Base-by-base conservation (phyloP, 2,329 filamentous ascomycete species). In the Simplicillium aogashimaense region DNA sequence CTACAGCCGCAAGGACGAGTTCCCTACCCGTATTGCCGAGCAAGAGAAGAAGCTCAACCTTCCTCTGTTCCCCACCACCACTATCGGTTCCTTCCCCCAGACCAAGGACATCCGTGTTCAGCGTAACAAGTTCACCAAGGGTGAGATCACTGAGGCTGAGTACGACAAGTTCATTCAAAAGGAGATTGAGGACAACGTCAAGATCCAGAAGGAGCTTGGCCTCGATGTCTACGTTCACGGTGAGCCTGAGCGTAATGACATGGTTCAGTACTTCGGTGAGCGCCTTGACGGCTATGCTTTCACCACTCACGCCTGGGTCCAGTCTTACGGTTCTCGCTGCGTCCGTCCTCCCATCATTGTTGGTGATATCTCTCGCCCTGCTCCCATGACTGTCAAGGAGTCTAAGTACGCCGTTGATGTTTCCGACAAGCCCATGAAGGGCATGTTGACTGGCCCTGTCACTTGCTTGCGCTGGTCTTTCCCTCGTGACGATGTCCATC, bases 231-330 rank as follows among this genome's bases (percentile, higher is more conserved):
- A 85, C 63, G 92, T 98, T 50, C 92, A 98, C 75, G 92, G 92
- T 63, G 92, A 98, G 78, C 92, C 92, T 45, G 92, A 98, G 81
- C 88, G 92, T 67, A 98, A 98, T 74, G 92, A 98, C 81, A 98
- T 98, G 92, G 92, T 98, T 40, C 92, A 98, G 72, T 98, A 95
- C 82, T 98, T 98, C 57, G 92, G 92, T 69, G 92, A 98, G 80
- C 85, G 87, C 59, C 78, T 98, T 48, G 80, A 94, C 58, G 92
- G 92, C 59, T 98, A 97, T 66, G 84, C 88, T 63, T 98, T 98
- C 80, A 98, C 92, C 64, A 97, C 90, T 65, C 86, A 95, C 72
- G 92, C 86, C 54, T 98, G 92, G 92, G 92, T 98, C 43, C 88
- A 98, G 78, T 87, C 80, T 57, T 98, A 98, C 69, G 92, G 92